Conservation (phyloP, 352 stramenopile genomes). For the Aphanomyces astaci region DNA sequence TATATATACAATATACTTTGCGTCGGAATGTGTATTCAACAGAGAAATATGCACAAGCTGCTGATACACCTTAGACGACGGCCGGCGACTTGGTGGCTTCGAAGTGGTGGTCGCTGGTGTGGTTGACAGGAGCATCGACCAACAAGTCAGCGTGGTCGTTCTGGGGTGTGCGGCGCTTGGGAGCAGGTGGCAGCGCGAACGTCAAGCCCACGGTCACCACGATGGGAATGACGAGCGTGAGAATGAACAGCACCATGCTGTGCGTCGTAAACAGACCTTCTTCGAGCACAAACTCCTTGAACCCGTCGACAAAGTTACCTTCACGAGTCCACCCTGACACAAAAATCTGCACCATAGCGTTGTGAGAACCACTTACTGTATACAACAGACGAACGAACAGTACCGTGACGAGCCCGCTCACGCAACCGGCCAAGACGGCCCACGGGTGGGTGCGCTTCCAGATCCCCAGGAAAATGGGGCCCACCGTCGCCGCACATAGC, state of each 20-base stretch:
- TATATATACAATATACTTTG: too few relatives aligned
- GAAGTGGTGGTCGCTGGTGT: background rate
- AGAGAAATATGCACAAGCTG: too few relatives aligned
- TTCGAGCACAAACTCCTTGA: conserved; percentile 66
- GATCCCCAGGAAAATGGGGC: conserved; percentile 55
- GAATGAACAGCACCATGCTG: conserved; percentile 78
- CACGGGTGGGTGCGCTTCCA: conserved; percentile 41
- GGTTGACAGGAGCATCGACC: background rate
- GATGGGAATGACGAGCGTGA: conserved; percentile 53
- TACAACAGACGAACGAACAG: background rate
- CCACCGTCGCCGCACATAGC: conserved; percentile 60
- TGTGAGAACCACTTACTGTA: too few relatives aligned
- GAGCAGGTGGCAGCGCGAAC: conserved; percentile 31
- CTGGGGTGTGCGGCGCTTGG: background rate
- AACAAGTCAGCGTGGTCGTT: background rate
- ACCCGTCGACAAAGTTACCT: conserved; percentile 59
- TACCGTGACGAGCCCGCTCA: conserved; percentile 43
- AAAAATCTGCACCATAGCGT: conserved; percentile 37
- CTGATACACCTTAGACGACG: conserved; percentile 4
- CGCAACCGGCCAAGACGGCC: conserved; percentile 43
- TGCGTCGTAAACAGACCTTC: conserved; percentile 66
- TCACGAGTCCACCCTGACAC: conserved; percentile 41
- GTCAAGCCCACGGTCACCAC: conserved; percentile 49
- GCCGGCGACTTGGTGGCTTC: conserved; percentile 5
- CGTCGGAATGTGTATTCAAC: too few relatives aligned